Base-by-base conservation (phyloP, 192 early-diverging fungal genomes). In the Phlyctochytrium bullatum region DNA sequence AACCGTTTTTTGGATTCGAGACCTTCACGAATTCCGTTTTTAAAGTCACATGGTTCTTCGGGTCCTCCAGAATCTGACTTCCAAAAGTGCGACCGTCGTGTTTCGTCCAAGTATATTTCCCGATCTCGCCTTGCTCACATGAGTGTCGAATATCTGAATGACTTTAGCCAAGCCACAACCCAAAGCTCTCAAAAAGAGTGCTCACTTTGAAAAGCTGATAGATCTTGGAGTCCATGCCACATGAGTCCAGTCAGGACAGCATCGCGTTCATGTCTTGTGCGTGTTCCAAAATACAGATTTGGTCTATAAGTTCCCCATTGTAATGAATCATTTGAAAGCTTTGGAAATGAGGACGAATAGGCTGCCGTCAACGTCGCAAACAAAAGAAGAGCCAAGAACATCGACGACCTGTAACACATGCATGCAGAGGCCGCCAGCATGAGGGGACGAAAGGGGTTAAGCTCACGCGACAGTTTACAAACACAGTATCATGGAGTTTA, bases 241-340 rank as follows among this genome's bases (percentile, higher is more conserved):
- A 94, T 91, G n/a, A 98, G 80, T 3, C 95, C 93, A 25, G 91
- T 90, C 74, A 93, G 78, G n/a, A 98, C 70, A 1, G 91, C 84
- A 36, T 91, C 80, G 0, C 90, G 79, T 47, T 6, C 10, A 30
- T 87, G 58, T 50, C 92, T 88, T 16, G 93, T 88, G 0, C 91
- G 84, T 0, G 89, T 90, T 36, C 95, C 95, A 84, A 98, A 94
- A 76, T 96, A 98, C 23, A 98, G 76, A 73, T 93, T 92, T 12
- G 95, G 93, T 53, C 95, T 78, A 72, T 95, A 95, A 0, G 90
- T 91, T 24, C 95, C 93, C 93, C 95, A 96, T 58, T 84, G 74
- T 3, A 98, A 81, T 0, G 87, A 84, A 24, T 72, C 51, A 65
- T 83, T 83, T 20, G 40, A n/a, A n/a, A n/a, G n/a, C n/a, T n/a